Base-by-base conservation (phyloP, 768 basidiomycete genomes). In the Gautieria morchelliformis region DNA sequence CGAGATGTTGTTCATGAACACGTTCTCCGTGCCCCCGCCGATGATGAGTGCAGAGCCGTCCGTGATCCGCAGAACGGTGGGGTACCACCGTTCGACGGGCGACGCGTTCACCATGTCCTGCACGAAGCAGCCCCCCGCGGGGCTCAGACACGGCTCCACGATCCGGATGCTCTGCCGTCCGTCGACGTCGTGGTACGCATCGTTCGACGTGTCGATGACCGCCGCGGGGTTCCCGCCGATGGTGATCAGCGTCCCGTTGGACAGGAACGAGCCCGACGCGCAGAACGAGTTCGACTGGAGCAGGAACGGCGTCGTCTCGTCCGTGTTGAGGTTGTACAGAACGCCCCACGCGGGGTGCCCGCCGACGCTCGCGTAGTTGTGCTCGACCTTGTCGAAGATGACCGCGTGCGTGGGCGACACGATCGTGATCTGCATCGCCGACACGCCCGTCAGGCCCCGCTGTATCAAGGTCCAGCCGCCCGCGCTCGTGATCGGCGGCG, bases 301-400 rank as follows among this genome's bases (percentile, higher is more conserved):
- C 52, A 65, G 52, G 41, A 69, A 42, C 70, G 15, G 32, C 32
- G 2, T 4, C 24, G 24, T 17, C 48, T 49, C 48, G 27, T 49
- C 27, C 22, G 48, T 49, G 48, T 22, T 30, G 27, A 49, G 3
- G 32, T 49, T 12, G 15, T 49, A 90, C 17, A 84, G 81, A 0
- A 85, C 79, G 4, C 83, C 83, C 84, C 84, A 87, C 12, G 83
- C 82, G 2, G 87, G 83, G 69, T 89, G 87, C 0, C 79, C 82
- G 22, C 79, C 76, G 58, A 89, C 77, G 55, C 74, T 69, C 0
- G 78, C 67, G 0, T 83, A 79, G 69, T 64, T 64, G 52, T 61
- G 53, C 39, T 61, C 60, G 22, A 58, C 57, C 58, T 61, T 63
- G 53, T 64, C 63, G 35, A 64, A 49, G 15, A 64, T 55, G 47